Conservation (phyloP, 352 stramenopile species). For the Globisporangium takayamanum region DNA sequence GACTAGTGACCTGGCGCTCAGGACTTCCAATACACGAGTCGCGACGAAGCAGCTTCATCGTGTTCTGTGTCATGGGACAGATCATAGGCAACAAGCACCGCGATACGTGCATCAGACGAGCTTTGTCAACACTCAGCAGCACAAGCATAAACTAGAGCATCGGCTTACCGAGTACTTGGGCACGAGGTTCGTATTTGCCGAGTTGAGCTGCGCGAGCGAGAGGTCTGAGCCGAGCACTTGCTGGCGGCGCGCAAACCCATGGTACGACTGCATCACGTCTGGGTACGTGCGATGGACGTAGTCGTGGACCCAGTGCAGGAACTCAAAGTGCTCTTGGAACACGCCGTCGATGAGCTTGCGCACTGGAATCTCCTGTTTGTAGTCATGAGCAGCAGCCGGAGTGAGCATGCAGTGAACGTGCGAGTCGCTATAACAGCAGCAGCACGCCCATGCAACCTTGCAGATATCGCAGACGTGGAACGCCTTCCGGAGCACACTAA, state of each 20-base stretch:
- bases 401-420: neutral
- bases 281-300: conserved; percentile 70
- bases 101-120: neutral
- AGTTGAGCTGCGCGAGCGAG: conserved; percentile 22
- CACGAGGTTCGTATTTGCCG: conserved; percentile 54
- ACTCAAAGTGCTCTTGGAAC: conserved; percentile 82
- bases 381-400: neutral
- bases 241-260: conserved; percentile 49
- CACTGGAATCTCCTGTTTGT: conserved; percentile 48
- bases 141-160: neutral
- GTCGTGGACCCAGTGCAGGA: conserved; percentile 77
- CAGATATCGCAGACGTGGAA: conserved; percentile 57
- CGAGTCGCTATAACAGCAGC: neutral
- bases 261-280: conserved; percentile 44
- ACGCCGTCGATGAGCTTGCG: conserved; percentile 59
- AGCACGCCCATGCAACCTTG: conserved; percentile 26
- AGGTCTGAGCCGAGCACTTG: conserved; percentile 28
- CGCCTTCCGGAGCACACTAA: conserved; percentile 41
- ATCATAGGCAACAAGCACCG: neutral
- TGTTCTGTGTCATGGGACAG: conserved; percentile 21
- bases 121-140: neutral
- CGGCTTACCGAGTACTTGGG: conserved; percentile 41
- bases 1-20: neutral
- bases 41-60: conserved; percentile 19
- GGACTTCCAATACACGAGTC: conserved; percentile 17